Conservation (phyloP, 164 flowering plant species). For the Magnolia officinalis region DNA sequence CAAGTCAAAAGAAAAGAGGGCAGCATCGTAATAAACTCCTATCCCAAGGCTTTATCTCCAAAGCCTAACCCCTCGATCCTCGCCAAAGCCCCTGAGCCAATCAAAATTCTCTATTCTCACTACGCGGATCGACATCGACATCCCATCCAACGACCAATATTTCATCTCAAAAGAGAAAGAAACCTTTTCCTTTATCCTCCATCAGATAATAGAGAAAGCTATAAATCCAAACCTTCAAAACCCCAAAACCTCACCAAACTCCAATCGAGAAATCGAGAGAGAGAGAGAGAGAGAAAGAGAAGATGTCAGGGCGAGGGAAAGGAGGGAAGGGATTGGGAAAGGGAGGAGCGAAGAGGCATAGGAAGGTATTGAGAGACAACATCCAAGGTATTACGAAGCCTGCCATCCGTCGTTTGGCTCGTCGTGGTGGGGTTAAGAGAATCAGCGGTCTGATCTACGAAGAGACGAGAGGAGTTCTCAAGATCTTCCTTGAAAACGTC, state of each 20-base stretch:
- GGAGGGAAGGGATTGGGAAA: constrained; percentile 16
- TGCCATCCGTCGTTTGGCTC: constrained; percentile 8
- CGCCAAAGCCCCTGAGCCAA: not conserved
- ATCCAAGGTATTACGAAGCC: constrained; percentile 15
- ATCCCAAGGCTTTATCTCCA: too few relatives aligned
- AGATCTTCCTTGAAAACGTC: constrained; percentile 12
- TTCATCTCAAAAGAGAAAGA: not conserved
- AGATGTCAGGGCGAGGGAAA: constrained; percentile 15
- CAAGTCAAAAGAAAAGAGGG: too few relatives aligned
- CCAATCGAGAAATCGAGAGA: not conserved
- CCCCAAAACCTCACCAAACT: not conserved
- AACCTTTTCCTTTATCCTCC: not conserved
- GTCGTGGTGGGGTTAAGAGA: constrained; percentile 11
- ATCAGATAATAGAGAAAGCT: too few relatives aligned
- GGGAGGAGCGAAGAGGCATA: constrained; percentile 17
- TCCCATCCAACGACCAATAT: constrained; percentile 4
- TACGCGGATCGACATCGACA: constrained; percentile 10
- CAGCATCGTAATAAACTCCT: too few relatives aligned
- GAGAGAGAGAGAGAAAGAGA: not conserved
- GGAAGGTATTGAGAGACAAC: constrained; percentile 12
- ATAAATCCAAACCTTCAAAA: not conserved
- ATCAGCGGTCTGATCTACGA: constrained; percentile 14
- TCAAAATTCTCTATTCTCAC: not conserved
- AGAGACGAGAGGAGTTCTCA: constrained; percentile 12
- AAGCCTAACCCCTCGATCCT: not conserved